Evolutionary conservation across 805 yeast species (phyloP).

Genomic region (Pichia paraexigua): DNA sequence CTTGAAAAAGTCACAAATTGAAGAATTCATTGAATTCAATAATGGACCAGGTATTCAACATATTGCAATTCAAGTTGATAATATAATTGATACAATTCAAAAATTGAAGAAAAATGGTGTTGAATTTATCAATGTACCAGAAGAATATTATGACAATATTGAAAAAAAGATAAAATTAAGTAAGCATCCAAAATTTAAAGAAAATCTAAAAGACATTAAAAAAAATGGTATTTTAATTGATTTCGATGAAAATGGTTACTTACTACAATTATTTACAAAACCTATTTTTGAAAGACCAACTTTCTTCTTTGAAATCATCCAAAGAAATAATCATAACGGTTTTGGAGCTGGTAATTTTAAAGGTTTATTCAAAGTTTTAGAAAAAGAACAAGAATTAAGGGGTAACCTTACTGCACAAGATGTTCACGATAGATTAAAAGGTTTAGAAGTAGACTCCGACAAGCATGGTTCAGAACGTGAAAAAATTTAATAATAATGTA

Average conservation of each 20-base stretch:
- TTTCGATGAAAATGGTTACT: slow-evolving; percentile 69
- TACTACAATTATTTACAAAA: slow-evolving; percentile 72
- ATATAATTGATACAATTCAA: slow-evolving; percentile 51
- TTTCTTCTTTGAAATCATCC: slow-evolving; percentile 72
- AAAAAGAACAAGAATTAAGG: slow-evolving; percentile 61
- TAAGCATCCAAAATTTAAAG: slow-evolving; percentile 39
- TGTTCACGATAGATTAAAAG: not conserved
- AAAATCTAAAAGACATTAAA: slow-evolving; percentile 43
- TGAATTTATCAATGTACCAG: slow-evolving; percentile 57
- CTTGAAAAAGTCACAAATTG: slow-evolving; percentile 62
- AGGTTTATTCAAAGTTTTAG: slow-evolving; percentile 73
- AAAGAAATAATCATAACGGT: slow-evolving; percentile 71
- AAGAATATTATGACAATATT: slow-evolving; percentile 47
- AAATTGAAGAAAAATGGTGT: slow-evolving; percentile 55
- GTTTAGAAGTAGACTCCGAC: not conserved
- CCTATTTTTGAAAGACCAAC: slow-evolving; percentile 78
- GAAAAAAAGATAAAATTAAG: slow-evolving; percentile 32
- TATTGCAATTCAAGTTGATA: slow-evolving; percentile 57
- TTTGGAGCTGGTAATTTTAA: slow-evolving; percentile 88
- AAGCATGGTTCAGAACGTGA: not conserved
- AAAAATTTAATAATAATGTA: slow-evolving; percentile 24
- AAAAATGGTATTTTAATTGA: slow-evolving; percentile 61
- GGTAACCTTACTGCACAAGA: slow-evolving; percentile 45
- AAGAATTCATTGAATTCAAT: slow-evolving; percentile 68
- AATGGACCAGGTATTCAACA: slow-evolving; percentile 85